Base-by-base conservation (phyloP, 306 rosid species). In the Trifolium fragiferum region DNA sequence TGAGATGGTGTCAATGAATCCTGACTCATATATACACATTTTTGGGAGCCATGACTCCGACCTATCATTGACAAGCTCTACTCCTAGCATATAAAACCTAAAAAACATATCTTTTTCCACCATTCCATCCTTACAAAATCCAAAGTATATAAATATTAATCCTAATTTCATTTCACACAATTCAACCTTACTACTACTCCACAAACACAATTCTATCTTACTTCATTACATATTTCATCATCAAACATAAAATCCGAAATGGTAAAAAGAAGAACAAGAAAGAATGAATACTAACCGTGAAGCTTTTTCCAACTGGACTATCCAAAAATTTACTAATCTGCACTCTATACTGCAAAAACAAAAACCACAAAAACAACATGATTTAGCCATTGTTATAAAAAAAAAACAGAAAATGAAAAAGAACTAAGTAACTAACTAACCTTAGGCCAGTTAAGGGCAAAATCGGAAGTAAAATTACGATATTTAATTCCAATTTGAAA, bases 371-470 rank as follows among this genome's bases (percentile, higher is more conserved):
- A n/a, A 15, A 68, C 10, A 32, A 10, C 1, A 71, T 11, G 16
- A 30, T 2, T 11, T 33, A 18, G 2, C 4, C 6, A 47, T 67
- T 14, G 40, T 10, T 2, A 49, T 47, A 27, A 12, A 3, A 46
- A 21, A 55, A 23, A 44, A 44, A 44, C 5, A 43, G 1, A 11
- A 44, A 41, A 51, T 4, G 3, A 37, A 50, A 54, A 68, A 8
- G 25, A n/a, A 43, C 1, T 43, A 43, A 40, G 16, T 13, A 82
- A 92, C 98, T 87, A 44, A 40, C 20, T 10, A 82, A 92, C 98
- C 88, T 84, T 86, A 47, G 99, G 99, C 88, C 76, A 94, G 25
- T 88, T 94, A 76, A 94, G 82, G 27, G 76, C 68, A 30, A 94
- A 88, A 82, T 94, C 97, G 81, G 90, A 51, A 11, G 87, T 51